phyloP scores from a whole-genome alignment of 805 yeast genomes.

The Wickerhamiella domercqiae region DNA sequence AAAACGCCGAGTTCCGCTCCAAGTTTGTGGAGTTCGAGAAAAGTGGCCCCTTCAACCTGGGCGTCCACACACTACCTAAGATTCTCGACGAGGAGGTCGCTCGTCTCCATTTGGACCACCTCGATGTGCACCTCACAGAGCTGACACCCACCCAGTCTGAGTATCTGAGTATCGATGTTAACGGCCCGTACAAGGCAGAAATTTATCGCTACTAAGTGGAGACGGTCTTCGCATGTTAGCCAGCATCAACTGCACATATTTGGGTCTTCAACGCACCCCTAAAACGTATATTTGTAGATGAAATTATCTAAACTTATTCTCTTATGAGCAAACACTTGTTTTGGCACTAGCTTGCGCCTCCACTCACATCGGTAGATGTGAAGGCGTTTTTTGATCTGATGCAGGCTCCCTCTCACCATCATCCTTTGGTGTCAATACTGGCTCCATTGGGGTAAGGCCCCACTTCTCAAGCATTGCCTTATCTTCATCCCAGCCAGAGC shows the following conservation, averaged over 20 bases:
- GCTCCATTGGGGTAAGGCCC: conserved; percentile 33
- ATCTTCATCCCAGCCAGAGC: conserved; percentile 76
- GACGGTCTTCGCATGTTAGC: neutral
- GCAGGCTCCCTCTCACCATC: too few species aligned
- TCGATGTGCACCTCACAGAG: conserved; percentile 73
- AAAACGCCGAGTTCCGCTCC: conserved; percentile 64
- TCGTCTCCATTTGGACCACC: conserved; percentile 85
- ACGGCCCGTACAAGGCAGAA: conserved; percentile 97
- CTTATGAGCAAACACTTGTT: too few species aligned
- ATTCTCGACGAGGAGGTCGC: conserved; percentile 98
- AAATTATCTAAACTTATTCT: neutral
- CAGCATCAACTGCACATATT: conserved; percentile 3
- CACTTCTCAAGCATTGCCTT: conserved; percentile 49
- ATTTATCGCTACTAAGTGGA: conserved; percentile 79
- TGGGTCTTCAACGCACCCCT: conserved; percentile 2
- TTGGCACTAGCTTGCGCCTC: too few species aligned
- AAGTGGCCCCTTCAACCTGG: conserved; percentile 78
- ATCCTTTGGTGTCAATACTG: conserved; percentile 9
- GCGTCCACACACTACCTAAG: conserved; percentile 96
- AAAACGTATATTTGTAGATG: neutral
- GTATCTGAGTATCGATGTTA: conserved; percentile 77
- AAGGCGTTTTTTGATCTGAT: too few species aligned
- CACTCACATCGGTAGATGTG: too few species aligned
- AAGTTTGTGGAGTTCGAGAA: conserved; percentile 79
- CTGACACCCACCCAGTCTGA: conserved; percentile 75